A percentile compares a stretch with the other conserved stretches of the same genome.
phyloP scores from a whole-genome alignment of 108 stramenopile species.

The Aurantiochytrium sp. region DNA sequence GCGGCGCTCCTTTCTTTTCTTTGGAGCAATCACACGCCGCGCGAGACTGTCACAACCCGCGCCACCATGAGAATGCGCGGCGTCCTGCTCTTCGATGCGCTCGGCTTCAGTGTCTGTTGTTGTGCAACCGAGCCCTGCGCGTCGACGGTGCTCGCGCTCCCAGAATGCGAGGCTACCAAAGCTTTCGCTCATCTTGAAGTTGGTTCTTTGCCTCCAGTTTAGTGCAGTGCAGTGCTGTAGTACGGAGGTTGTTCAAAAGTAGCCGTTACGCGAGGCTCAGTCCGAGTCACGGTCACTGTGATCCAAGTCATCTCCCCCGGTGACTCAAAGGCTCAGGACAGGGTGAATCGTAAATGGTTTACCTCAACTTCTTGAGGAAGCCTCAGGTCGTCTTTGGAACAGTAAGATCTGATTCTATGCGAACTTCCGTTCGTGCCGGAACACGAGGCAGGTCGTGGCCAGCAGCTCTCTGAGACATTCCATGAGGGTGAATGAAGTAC shows the following conservation, averaged over 20 bases:
- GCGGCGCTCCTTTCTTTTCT: background rate
- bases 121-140: background rate
- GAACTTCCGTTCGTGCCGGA: too few relatives aligned
- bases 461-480: too few relatives aligned
- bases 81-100: background rate
- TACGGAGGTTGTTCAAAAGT: background rate
- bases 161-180: background rate
- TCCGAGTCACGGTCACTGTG: too few relatives aligned
- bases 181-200: background rate
- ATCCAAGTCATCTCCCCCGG: too few relatives aligned
- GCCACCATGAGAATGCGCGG: background rate
- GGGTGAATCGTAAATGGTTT: too few relatives aligned
- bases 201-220: background rate
- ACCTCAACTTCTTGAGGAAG: too few relatives aligned
- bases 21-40: background rate
- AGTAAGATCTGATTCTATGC: too few relatives aligned
- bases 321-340: too few relatives aligned
- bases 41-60: background rate
- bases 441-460: too few relatives aligned
- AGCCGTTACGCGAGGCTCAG: background rate
- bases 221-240: background rate
- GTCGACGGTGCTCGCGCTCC: conserved; percentile 10
- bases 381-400: too few relatives aligned
- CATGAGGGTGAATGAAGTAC: too few relatives aligned
- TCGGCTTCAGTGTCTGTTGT: background rate